These are phyloP conservation scores for Aspergillus sp. DNA, from an alignment of 2,329 filamentous ascomycete species.

Conservation along the genomic window DNA sequence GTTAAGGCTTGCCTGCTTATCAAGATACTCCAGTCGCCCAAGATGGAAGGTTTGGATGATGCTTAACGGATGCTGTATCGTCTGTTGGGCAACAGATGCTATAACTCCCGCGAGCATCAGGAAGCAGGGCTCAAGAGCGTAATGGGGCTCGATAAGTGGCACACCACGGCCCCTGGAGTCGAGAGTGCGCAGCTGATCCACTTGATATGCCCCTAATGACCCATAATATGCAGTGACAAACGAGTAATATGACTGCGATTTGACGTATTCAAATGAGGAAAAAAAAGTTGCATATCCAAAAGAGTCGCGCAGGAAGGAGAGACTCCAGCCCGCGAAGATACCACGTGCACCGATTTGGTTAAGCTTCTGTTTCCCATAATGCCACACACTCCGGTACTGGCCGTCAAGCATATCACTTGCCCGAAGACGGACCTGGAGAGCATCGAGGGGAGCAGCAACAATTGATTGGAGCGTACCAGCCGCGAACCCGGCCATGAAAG, in stretches of 20 bases:
- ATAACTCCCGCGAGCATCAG: constrained; percentile 51
- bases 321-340: constrained; percentile 55
- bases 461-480: constrained; percentile 55
- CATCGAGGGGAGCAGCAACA: constrained; percentile 55
- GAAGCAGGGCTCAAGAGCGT: constrained; percentile 54
- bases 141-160: constrained; percentile 52
- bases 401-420: constrained; percentile 52
- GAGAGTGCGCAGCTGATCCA: constrained; percentile 21
- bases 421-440: constrained; percentile 54
- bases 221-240: constrained; percentile 55
- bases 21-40: constrained; percentile 51
- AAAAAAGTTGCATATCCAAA: constrained; percentile 57
- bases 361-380: constrained; percentile 52
- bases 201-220: constrained; percentile 20
- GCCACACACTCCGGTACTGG: constrained; percentile 56
- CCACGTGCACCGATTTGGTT: constrained; percentile 52
- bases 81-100: constrained; percentile 51
- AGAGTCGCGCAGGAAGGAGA: constrained; percentile 53
- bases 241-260: constrained; percentile 54
- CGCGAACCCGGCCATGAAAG: constrained; percentile 52
- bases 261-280: constrained; percentile 55
- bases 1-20: constrained; percentile 43
- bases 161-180: constrained; percentile 26
- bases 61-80: constrained; percentile 51
- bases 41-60: constrained; percentile 55